Percentiles rank a stretch among this genome's conserved stretches.
These are phyloP conservation scores for Penicillium sumatraense DNA, from an alignment of 2,329 filamentous ascomycete genomes.

Conservation along the genomic window DNA sequence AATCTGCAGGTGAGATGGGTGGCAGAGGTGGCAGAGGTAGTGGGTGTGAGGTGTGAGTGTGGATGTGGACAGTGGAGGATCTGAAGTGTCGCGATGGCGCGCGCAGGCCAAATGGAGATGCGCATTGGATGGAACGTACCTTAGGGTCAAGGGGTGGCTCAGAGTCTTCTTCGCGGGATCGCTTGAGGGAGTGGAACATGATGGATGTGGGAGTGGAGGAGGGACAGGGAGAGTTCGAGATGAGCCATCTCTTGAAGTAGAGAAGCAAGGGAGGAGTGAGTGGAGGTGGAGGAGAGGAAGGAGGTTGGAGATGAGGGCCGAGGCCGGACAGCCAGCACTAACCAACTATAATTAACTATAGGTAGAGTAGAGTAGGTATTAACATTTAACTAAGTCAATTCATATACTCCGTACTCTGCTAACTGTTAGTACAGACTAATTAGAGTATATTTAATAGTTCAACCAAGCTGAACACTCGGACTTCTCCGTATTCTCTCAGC, in stretches of 20 bases:
- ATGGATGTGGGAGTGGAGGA: not conserved
- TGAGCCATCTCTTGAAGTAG: not conserved
- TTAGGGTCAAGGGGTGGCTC: not conserved
- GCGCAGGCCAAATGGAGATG: too few relatives aligned
- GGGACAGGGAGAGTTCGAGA: not conserved
- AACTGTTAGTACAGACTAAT: too few relatives aligned
- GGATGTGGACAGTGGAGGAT: too few relatives aligned
- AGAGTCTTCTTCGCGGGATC: slow-evolving; percentile 8
- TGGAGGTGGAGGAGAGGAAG: not conserved
- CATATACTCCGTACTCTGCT: too few relatives aligned
- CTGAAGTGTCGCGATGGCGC: not conserved
- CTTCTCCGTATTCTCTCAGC: too few relatives aligned
- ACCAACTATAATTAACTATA: too few relatives aligned
- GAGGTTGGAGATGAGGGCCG: not conserved
- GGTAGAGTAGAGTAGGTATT: not conserved
- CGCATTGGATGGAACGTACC: not conserved
- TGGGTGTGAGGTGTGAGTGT: not conserved
- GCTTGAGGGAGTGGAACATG: slow-evolving; percentile 4
- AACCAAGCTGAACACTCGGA: too few relatives aligned
- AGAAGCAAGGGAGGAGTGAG: not conserved
- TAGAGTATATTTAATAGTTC: too few relatives aligned
- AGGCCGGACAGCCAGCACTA: too few relatives aligned
- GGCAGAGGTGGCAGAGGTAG: not conserved
- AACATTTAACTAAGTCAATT: too few relatives aligned
- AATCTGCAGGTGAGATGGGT: not conserved